These are phyloP conservation scores for Darksidea phi DNA, from an alignment of 495 filamentous ascomycete species.

Conservation along the genomic window DNA sequence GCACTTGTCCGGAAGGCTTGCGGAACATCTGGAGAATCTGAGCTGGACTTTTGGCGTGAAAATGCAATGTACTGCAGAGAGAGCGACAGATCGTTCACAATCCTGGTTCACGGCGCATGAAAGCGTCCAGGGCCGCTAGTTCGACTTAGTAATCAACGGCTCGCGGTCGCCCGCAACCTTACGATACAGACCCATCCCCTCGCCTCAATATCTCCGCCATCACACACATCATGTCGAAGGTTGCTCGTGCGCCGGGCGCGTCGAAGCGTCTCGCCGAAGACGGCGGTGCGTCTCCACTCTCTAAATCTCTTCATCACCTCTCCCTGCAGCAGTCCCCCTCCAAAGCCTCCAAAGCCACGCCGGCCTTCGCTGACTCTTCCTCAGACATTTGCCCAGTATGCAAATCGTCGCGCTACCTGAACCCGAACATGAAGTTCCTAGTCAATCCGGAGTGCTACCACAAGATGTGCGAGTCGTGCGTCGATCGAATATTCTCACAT, in stretches of 20 bases:
- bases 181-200: background rate
- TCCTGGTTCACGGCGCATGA: no score
- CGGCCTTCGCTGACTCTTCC: slow-evolving; percentile 17
- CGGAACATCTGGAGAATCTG: no score
- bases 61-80: no score
- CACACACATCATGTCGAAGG: slow-evolving; percentile 30
- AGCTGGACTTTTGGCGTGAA: no score
- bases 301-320: slow-evolving; percentile 9
- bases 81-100: no score
- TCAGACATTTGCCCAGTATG: slow-evolving; percentile 92
- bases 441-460: slow-evolving; percentile 99
- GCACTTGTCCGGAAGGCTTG: no score
- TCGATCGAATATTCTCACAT: slow-evolving; percentile 87
- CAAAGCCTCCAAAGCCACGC: slow-evolving; percentile 6
- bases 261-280: slow-evolving; percentile 32
- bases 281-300: slow-evolving; percentile 34
- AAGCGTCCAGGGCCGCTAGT: no score
- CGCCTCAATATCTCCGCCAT: background rate
- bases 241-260: slow-evolving; percentile 21
- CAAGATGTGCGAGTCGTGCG: slow-evolving; percentile 94
- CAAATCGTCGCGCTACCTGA: slow-evolving; percentile 93
- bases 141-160: no score
- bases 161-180: no score
- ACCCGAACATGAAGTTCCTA: slow-evolving; percentile 86
- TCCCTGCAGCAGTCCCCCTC: slow-evolving; percentile 11